phyloP scores from a whole-genome alignment of 164 flowering plant genomes.

The Vitis labrusca region DNA sequence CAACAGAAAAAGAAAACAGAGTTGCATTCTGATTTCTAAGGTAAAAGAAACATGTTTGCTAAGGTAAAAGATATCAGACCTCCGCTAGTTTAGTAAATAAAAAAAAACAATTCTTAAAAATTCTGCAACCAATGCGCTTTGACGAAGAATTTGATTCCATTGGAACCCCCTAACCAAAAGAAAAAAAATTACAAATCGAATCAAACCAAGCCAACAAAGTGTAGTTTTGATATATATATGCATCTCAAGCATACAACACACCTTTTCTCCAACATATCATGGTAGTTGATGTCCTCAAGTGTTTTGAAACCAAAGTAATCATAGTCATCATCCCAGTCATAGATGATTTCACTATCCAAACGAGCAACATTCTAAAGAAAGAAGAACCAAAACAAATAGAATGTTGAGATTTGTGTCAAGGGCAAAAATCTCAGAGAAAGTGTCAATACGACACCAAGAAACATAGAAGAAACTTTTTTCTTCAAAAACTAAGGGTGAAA shows the following conservation, averaged over 20 bases:
- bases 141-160: slow-evolving; percentile 78
- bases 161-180: slow-evolving; percentile 56
- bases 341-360: slow-evolving; percentile 93
- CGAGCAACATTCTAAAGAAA: slow-evolving; percentile 80
- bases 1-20: slow-evolving; percentile 5
- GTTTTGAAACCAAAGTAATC: slow-evolving; percentile 99
- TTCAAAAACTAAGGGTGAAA: too few relatives aligned
- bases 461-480: too few relatives aligned
- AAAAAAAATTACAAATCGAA: slow-evolving; percentile 2
- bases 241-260: slow-evolving; percentile 9
- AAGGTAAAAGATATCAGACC: slow-evolving; percentile 39
- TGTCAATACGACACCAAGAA: too few relatives aligned
- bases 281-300: slow-evolving; percentile 97
- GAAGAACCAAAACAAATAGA: neutral
- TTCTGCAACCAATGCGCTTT: slow-evolving; percentile 84
- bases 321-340: slow-evolving; percentile 96
- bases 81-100: slow-evolving; percentile 93
- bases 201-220: neutral
- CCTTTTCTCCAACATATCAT: slow-evolving; percentile 92
- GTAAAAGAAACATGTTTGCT: neutral
- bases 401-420: too few relatives aligned
- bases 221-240: neutral
- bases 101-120: slow-evolving; percentile 69
- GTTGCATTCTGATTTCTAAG: neutral
- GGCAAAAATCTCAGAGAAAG: too few relatives aligned